Conservation (phyloP, 495 filamentous ascomycete species). For the Cercophora sp. region DNA sequence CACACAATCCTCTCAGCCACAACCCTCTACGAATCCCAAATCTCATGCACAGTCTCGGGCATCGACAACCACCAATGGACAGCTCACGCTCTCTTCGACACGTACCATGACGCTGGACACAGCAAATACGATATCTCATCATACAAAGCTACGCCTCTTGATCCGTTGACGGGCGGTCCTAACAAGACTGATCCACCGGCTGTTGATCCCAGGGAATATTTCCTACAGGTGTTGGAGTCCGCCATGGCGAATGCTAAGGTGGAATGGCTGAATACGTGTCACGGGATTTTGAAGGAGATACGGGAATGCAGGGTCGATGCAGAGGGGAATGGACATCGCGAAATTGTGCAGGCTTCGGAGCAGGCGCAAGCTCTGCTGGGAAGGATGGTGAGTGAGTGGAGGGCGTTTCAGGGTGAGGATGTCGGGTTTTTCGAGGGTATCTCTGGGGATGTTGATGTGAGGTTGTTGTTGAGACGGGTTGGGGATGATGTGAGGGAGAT, state of each 20-base stretch:
- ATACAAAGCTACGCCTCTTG: slow-evolving; percentile 3
- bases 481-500: no score
- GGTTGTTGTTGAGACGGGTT: no score
- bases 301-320: background rate
- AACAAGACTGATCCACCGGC: background rate
- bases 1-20: background rate
- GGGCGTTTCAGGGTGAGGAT: background rate
- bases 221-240: slow-evolving; percentile 12
- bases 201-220: slow-evolving; percentile 16
- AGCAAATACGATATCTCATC: slow-evolving; percentile 11
- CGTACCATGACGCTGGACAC: slow-evolving; percentile 17
- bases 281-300: slow-evolving; percentile 6
- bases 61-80: slow-evolving; percentile 17
- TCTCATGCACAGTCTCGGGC: slow-evolving; percentile 18
- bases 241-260: slow-evolving; percentile 7
- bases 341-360: background rate
- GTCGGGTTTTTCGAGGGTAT: background rate
- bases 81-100: slow-evolving; percentile 20
- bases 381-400: background rate
- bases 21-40: slow-evolving; percentile 15
- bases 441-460: background rate
- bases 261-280: slow-evolving; percentile 15
- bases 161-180: slow-evolving; percentile 5
- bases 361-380: background rate
- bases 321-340: background rate